Conservation (phyloP, 2,329 filamentous ascomycete species). For the Alternaria consortialis region DNA sequence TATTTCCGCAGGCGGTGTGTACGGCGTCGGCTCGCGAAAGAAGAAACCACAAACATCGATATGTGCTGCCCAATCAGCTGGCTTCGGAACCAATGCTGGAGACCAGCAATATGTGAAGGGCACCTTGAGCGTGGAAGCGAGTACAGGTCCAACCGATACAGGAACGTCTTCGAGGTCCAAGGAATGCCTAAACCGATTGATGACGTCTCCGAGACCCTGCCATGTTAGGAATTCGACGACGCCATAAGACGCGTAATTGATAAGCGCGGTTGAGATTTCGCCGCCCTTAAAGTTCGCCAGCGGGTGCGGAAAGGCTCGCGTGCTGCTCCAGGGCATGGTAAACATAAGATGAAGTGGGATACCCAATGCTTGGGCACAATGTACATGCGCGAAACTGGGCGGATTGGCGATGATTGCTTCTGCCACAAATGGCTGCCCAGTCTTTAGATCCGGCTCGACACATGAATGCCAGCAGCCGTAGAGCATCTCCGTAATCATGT, state of each 20-base stretch:
- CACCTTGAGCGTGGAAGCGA: constrained; percentile 49
- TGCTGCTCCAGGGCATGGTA: constrained; percentile 61
- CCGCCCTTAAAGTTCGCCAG: constrained; percentile 57
- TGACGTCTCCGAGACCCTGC: constrained; percentile 60
- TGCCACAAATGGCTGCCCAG: constrained; percentile 73
- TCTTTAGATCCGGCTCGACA: constrained; percentile 47
- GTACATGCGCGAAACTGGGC: constrained; percentile 77
- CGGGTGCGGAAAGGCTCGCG: constrained; percentile 59
- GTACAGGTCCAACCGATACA: constrained; percentile 41
- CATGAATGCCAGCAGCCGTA: constrained; percentile 43
- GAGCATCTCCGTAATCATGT: constrained; percentile 36
- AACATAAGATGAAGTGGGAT: constrained; percentile 82
- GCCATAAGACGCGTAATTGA: constrained; percentile 58
- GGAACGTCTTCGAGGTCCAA: constrained; percentile 54
- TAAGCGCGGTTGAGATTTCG: constrained; percentile 40
- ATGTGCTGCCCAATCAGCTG: constrained; percentile 21
- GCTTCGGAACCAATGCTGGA: constrained; percentile 45
- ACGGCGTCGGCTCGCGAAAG: constrained; percentile 52
- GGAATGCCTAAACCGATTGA: constrained; percentile 54
- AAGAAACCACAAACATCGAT: constrained; percentile 57
- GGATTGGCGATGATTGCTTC: constrained; percentile 82
- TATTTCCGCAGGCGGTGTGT: constrained; percentile 53
- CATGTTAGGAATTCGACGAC: constrained; percentile 61
- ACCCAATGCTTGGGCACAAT: constrained; percentile 75
- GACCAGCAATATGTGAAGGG: constrained; percentile 60